Base-by-base conservation (phyloP, 1,139 yeast species). In the Nematodospora anomalae region DNA sequence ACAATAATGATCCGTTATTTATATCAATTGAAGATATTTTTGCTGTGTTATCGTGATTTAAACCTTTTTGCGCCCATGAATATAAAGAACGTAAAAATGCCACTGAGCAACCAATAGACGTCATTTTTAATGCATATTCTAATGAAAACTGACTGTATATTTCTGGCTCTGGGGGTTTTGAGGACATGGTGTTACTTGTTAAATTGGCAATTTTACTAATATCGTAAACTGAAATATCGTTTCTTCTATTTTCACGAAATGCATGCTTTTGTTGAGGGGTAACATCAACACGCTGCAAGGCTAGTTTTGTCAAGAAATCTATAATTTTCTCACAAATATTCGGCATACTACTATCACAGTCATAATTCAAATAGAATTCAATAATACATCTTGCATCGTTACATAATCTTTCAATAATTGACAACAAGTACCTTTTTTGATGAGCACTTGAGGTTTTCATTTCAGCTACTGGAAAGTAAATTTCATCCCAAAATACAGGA, bases 361-460 rank as follows among this genome's bases (percentile, higher is more conserved):
- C 99, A 59, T 92, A 94, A 58, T 94, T 94, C 52, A 94, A 74
- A 55, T 90, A 94, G 45, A 92, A 79, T 60, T 94, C 99, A 42
- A 94, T 88, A 42, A 94, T 69, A 25, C 95, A 84, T 46, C 96
- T 74, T 25, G 97, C 95, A 58, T 92, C 96, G 45, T 80, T 80
- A 55, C 96, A 85, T 30, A 92, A 62, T 46, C 95, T 74, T 50
- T 86, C 85, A 22, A 94, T 73, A 14, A 92, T 75, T 9, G 85
- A 79, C 45, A 94, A 68, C 45, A 92, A 76, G 51, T 88, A 90
- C 52, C 95, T 76, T 59, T 92, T 90, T 61, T 92, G 98, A 55
- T 92, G 97, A 7, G 89, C 67, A 0, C 97, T 88, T 1, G 97
- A 86, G 1, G 95, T 80, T 52, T 82, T 85, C 83, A 92, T 79